Evolutionary conservation across 2,329 filamentous ascomycete genomes (phyloP), one percentile per base, ranked within the genome.

Genomic region (Talaromyces sp.): DNA sequence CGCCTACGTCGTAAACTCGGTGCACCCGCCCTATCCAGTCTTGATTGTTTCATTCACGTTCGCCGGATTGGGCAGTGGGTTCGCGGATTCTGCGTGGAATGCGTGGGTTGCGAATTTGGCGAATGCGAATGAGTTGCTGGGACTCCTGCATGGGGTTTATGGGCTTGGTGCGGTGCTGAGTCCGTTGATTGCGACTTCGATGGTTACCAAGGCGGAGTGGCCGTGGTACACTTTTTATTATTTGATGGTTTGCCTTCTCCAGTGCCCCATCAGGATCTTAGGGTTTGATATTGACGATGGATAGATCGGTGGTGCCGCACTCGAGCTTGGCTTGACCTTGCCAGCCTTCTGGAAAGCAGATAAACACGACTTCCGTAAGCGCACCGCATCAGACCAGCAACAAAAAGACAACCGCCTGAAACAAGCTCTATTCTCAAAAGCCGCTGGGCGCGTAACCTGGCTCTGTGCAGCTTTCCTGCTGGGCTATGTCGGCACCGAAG

Each of bases 211-310:
- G 70, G 85, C 78, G 0, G 70, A 78, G 3, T 75, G 88, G 61
- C 79, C 80, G 0, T 94, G 91, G 91, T 92, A 89, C 71, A 80
- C 81, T 3, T 93, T 90, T 76, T 93, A 91, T 77, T 92, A 92
- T 72, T 76, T 92, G 64, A 90, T 92, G 87, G 83, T 90, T 31
- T 61, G 19, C 3, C 29, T 8, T 15, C 22, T n/a, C 34, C 7
- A 5, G 2, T 36, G n/a, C n/a, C n/a, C n/a, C 10, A 6, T 36
- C 29, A 8, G 15, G 53, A 10, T 7, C 8, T 25, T 49, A 7
- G 34, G 34, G 22, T 49, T 34, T 31, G 2, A 15, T 51, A 19
- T 22, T 36, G 10, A 45, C 10, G 31, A 4, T 22, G 31, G 5
- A 22, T 34, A 68, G 67, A 65, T 65, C 8, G 38, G 66, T 10